phyloP scores from a whole-genome alignment of 1,284 basidiomycete species.

The Moesziomyces aphidis region DNA sequence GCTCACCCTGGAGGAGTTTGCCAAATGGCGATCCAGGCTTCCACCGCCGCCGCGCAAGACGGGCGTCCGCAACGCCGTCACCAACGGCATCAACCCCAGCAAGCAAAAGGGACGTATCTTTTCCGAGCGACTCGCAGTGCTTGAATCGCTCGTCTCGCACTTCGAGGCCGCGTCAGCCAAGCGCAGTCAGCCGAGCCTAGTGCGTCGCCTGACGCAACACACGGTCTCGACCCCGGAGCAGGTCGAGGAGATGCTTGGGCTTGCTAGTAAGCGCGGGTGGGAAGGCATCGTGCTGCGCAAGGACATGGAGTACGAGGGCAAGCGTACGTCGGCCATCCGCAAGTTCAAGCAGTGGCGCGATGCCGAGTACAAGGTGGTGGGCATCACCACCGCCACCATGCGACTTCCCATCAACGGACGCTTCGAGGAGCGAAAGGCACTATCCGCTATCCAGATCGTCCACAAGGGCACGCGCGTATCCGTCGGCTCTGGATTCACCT shows the following conservation, averaged over 20 bases:
- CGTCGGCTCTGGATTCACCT: conserved; percentile 55
- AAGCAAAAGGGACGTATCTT: conserved; percentile 10
- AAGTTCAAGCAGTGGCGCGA: conserved; percentile 57
- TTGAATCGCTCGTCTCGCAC: conserved; percentile 26
- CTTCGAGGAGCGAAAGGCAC: conserved; percentile 36
- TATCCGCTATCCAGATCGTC: conserved; percentile 44
- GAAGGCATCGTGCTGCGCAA: conserved; percentile 54
- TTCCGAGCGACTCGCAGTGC: conserved; percentile 20
- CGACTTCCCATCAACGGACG: conserved; percentile 46
- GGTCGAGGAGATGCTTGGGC: conserved; percentile 21
- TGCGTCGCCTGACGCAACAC: conserved; percentile 45
- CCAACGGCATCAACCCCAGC: not conserved
- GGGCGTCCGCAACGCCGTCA: not conserved
- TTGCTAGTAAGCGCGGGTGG: conserved; percentile 41
- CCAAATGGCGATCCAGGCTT: conserved; percentile 23
- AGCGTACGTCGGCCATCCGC: conserved; percentile 44
- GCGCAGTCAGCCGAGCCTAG: conserved; percentile 6
- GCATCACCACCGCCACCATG: conserved; percentile 43
- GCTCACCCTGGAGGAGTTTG: conserved; percentile 50
- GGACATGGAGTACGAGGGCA: conserved; percentile 51
- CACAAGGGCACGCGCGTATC: conserved; percentile 44
- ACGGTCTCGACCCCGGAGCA: conserved; percentile 9
- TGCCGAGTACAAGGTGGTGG: conserved; percentile 50
- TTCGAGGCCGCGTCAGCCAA: conserved; percentile 12
- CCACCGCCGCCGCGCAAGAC: not conserved